Conservation (phyloP, 2,329 filamentous ascomycete species). For the Fusarium oxysporum region DNA sequence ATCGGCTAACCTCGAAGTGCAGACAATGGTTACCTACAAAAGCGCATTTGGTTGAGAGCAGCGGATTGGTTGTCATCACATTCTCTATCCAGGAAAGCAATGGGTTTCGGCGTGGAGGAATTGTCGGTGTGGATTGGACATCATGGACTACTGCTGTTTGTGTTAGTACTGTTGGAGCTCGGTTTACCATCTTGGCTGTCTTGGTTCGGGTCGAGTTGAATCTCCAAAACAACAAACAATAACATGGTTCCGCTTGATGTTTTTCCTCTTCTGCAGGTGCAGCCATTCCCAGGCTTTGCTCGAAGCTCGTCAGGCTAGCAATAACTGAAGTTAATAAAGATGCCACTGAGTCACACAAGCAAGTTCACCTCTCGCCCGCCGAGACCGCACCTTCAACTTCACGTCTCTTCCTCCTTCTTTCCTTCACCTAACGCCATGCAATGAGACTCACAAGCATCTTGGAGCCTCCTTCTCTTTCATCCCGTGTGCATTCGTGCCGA, state of each 20-base stretch:
- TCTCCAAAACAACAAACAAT: background rate
- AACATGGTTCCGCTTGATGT: no score
- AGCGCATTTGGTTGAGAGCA: background rate
- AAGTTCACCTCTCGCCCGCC: background rate
- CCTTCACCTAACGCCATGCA: background rate
- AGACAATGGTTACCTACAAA: background rate
- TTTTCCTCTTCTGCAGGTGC: background rate
- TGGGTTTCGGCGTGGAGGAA: background rate
- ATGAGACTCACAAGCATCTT: accelerated
- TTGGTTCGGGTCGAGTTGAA: background rate
- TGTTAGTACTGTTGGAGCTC: background rate
- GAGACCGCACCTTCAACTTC: background rate
- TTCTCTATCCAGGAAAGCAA: background rate
- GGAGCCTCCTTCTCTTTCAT: background rate
- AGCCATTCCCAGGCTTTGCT: background rate
- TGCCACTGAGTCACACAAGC: background rate
- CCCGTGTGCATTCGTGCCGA: background rate
- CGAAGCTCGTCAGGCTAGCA: background rate
- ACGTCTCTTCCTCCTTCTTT: background rate
- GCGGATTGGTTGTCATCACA: accelerated
- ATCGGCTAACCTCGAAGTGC: background rate
- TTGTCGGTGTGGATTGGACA: background rate
- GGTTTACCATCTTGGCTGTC: background rate
- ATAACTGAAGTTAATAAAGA: background rate
- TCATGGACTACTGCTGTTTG: background rate